Base-by-base conservation (phyloP, 345 rosid genomes). In the Linum lewisii region DNA sequence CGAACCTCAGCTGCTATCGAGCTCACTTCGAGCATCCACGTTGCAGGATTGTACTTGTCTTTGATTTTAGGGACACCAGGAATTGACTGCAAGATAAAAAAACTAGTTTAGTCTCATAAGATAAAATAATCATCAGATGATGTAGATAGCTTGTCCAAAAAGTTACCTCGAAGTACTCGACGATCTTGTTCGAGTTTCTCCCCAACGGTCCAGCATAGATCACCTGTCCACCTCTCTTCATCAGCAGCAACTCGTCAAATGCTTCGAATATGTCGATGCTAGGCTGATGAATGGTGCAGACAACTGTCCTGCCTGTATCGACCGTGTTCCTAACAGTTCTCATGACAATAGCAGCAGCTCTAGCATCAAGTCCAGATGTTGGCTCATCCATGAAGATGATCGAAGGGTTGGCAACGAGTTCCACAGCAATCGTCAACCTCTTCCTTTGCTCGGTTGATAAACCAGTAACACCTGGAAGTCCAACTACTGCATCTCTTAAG, bases 351-450 rank as follows among this genome's bases (percentile, higher is more conserved):
- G 82, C 85, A 23, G 79, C 85, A 52, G 82, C 85, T 54, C 85
- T 75, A 51, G 81, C 85, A 69, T 81, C 85, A 55, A 81, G 81
- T 18, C 85, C 81, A 2, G 82, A 78, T 24, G 81, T 81, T 24
- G 85, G 82, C 38, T 81, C 85, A 37, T 81, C 85, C 85, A 81
- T 81, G 75, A 81, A 81, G 59, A 81, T 81, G 67, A 78, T 78
- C 9, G 85, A 81, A 44, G 85, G 85, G 51, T 78, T 81, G 18
- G 85, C 80, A 54, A 81, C 85, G 62, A 81, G 78, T 72, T 81
- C 85, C 57, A 81, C 85, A 3, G 82, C 82, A 16, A 81, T 81
- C 54, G 82, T 81, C 62, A 81, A 51, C 63, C 85, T 76, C 68
- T 81, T 81, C 26, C 85, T 69, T 51, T 81, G 85, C 58, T 78